These are phyloP conservation scores for Leucocoprinus gongylophorus DNA, from an alignment of 1,284 basidiomycete species.

Conservation along the genomic window DNA sequence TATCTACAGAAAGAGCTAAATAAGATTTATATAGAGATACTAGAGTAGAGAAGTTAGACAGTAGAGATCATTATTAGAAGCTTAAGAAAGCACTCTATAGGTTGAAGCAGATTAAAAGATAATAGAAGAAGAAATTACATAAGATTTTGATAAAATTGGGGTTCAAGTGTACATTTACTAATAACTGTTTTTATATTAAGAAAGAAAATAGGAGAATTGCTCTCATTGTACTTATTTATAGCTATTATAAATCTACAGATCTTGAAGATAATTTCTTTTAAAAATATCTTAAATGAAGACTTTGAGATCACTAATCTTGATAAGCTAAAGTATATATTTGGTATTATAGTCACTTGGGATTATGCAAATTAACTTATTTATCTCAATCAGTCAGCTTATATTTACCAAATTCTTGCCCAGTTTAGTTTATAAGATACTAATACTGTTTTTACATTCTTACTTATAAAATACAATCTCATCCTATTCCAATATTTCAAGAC, in stretches of 20 bases:
- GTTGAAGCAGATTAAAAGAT: conserved; percentile 18
- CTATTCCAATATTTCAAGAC: too few relatives aligned
- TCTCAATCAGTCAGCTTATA: conserved; percentile 17
- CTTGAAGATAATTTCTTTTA: conserved; percentile 1
- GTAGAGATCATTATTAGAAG: conserved; percentile 9
- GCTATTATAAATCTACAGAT: background rate
- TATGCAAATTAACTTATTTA: conserved; percentile 8
- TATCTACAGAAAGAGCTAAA: conserved; percentile 9
- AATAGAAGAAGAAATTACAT: conserved; percentile 18
- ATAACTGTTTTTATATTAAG: conserved; percentile 10
- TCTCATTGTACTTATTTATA: conserved; percentile 14
- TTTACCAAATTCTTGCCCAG: conserved; percentile 15
- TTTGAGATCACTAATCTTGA: conserved; percentile 19
- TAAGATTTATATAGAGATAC: conserved; percentile 15
- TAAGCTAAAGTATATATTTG: conserved; percentile 15
- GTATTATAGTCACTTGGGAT: conserved; percentile 14
- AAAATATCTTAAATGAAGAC: background rate
- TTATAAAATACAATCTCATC: too few relatives aligned
- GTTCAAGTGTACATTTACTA: conserved; percentile 3
- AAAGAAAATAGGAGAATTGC: background rate
- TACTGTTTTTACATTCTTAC: conserved; percentile 7
- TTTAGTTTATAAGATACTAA: conserved; percentile 16
- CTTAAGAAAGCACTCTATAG: conserved; percentile 20
- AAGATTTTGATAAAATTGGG: conserved; percentile 9
- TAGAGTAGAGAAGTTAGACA: conserved; percentile 7